These are phyloP conservation scores for Talaromyces stipitatus DNA, from an alignment of 495 filamentous ascomycete species.

Conservation along the genomic window DNA sequence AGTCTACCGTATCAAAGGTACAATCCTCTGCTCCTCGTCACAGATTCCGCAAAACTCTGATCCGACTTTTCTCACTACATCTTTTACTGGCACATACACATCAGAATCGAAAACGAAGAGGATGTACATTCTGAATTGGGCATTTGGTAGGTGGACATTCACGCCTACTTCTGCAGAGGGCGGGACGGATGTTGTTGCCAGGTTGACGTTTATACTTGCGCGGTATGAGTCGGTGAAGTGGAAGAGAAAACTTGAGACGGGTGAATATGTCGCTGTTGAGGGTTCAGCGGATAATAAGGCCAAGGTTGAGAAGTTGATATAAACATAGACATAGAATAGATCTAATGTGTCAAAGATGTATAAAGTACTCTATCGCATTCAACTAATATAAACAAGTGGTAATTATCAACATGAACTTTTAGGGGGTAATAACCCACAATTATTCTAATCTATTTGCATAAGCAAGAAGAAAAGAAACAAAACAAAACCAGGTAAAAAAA, in stretches of 20 bases:
- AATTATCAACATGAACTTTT: neutral
- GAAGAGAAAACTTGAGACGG: conserved; percentile 72
- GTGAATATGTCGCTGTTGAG: conserved; percentile 51
- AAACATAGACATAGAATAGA: too few species aligned
- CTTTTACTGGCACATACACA: conserved; percentile 32
- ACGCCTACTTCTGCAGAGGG: conserved; percentile 47
- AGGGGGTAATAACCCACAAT: neutral
- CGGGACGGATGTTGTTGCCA: conserved; percentile 40
- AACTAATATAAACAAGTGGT: neutral
- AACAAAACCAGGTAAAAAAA: neutral
- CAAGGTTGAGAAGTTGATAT: conserved; percentile 33
- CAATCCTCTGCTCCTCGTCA: conserved; percentile 51
- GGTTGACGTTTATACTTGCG: conserved; percentile 81
- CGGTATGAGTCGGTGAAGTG: conserved; percentile 80
- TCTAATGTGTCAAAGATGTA: too few species aligned
- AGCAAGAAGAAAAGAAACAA: neutral
- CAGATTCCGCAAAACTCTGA: conserved; percentile 50
- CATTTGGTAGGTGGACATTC: conserved; percentile 91
- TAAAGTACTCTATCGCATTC: too few species aligned
- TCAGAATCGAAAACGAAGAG: conserved; percentile 13
- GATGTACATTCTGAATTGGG: conserved; percentile 90
- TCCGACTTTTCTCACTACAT: neutral
- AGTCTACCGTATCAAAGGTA: conserved; percentile 90
- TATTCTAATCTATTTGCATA: neutral
- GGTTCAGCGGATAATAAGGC: conserved; percentile 19